Evolutionary conservation across 106 monocot species (phyloP), one percentile per base, ranked within the genome.

Genomic region (Alisma plantagoaquatica): DNA sequence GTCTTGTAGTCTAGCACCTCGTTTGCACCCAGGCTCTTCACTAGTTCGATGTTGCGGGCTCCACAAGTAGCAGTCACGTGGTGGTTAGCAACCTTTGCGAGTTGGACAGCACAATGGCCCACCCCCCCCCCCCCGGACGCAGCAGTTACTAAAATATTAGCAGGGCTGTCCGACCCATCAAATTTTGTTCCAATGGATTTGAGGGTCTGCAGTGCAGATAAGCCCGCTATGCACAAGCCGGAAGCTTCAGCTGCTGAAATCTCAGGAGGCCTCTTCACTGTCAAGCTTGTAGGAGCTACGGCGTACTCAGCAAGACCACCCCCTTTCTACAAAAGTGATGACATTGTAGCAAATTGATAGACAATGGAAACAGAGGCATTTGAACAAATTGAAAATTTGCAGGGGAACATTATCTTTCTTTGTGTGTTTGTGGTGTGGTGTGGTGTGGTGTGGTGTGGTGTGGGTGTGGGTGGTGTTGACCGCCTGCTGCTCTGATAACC

Each of bases 51-150:
- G 23, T 62, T 62, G 3, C 50, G 49, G 10, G 62, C 31, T 2
- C 62, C 62, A 38, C 62, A 62, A 23, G 62, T 62, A 11, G 51
- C 62, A 2, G 62, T 62, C 19, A 62, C 51, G 28, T 62, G 62
- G 10, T 50, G 48, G 18, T 56, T 56, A 17, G 33, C 70, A 0
- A 77, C 57, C 65, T 74, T 82, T 1, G 77, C 73, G 25, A 77
- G 73, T 67, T 77, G 77, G 25, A 74, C 63, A 0, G 77, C 82
- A 23, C 63, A 83, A 0, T 35, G 27, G 3, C 82, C 77, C 0
- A 83, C 77, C 0, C 82, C 82, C n/a, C n/a, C n/a, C n/a, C n/a
- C n/a, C 10, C 82, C 77, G 0, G 82, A 83, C 17, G 73, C 81
- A 0, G 72, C 73, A 2, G 81, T 82, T 55, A 82, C 30, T 9